Evolutionary conservation across 805 yeast species (phyloP), one percentile per base, ranked within the genome.

Genomic region (Danielia reshetovae): DNA sequence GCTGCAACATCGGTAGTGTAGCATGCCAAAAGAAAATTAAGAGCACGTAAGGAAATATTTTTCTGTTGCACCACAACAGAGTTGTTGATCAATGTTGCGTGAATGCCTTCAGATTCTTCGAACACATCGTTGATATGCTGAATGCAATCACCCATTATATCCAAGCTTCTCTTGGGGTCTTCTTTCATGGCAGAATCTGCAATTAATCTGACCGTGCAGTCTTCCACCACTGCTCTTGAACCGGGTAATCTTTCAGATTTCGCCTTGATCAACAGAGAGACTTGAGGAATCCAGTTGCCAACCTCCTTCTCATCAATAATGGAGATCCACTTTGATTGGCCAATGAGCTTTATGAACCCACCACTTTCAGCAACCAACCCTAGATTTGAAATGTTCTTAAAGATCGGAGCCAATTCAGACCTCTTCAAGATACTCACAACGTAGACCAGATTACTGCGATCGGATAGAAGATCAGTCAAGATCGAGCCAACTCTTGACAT

Each of bases 331-430:
- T 65, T 59, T 11, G 65, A 58, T 18, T 64, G 45, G 14, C 74
- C 70, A 11, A 72, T 71, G 13, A 77, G 50, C 54, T 74, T 79
- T 22, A 90, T 70, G 49, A 74, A 86, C 0, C 87, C 94, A 24
- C 97, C 97, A 52, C 82, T 81, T 57, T 89, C 97, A 1, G 96
- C 95, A 43, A 90, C 79, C 34, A 90, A 65, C 0, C 97, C 97
- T 19, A 89, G 51, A 26, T 76, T 75, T 1, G 82, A 76, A 4
- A 78, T 71, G 45, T 86, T 72, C 13, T 81, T 69, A 60, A 81
- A 88, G 34, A 77, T 61, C 35, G 85, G 68, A 41, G 82, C 85
- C 51, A 89, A 60, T 27, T 80, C 85, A 2, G 69, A 58, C 39
- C 82, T 70, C 34, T 78, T 79, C 50, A 79, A 72, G 29, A 77